Conservation (phyloP, 2,329 filamentous ascomycete genomes). For the Raffaelea deltoideospora region DNA sequence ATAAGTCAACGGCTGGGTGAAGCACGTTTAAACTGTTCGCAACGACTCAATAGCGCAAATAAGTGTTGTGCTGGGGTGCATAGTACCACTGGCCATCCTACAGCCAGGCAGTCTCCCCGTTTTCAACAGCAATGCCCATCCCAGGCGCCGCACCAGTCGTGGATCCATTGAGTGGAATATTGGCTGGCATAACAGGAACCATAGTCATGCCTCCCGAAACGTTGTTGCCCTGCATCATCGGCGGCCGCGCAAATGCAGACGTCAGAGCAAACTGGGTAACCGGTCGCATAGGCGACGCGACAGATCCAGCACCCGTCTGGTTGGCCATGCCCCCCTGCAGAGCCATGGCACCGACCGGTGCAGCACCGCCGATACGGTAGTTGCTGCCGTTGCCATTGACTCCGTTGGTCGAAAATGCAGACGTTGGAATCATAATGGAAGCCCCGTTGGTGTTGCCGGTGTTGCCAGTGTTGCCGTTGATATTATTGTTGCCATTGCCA, state of each 20-base stretch:
- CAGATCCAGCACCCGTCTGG: too few relatives aligned
- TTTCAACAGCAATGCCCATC: slow-evolving; percentile 9
- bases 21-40: too few relatives aligned
- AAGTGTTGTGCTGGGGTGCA: too few relatives aligned
- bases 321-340: background rate
- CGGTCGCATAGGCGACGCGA: slow-evolving; percentile 1
- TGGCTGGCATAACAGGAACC: slow-evolving; percentile 5
- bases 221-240: too few relatives aligned
- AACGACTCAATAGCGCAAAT: too few relatives aligned
- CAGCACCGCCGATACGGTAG: slow-evolving; percentile 12
- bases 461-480: too few relatives aligned
- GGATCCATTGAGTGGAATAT: slow-evolving; percentile 5
- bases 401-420: slow-evolving; percentile 16
- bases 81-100: slow-evolving; percentile 9
- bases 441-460: too few relatives aligned
- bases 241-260: slow-evolving; percentile 3
- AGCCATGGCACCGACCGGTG: background rate
- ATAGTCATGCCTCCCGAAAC: slow-evolving; percentile 1
- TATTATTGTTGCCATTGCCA: too few relatives aligned
- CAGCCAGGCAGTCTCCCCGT: slow-evolving; percentile 13
- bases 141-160: slow-evolving; percentile 8
- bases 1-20: too few relatives aligned
- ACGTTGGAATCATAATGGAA: slow-evolving; percentile 18
- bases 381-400: slow-evolving; percentile 14
- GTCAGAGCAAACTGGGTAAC: slow-evolving; percentile 4